Conservation (phyloP, 176 grass and related monocot genomes). For the Triticum monococcum region DNA sequence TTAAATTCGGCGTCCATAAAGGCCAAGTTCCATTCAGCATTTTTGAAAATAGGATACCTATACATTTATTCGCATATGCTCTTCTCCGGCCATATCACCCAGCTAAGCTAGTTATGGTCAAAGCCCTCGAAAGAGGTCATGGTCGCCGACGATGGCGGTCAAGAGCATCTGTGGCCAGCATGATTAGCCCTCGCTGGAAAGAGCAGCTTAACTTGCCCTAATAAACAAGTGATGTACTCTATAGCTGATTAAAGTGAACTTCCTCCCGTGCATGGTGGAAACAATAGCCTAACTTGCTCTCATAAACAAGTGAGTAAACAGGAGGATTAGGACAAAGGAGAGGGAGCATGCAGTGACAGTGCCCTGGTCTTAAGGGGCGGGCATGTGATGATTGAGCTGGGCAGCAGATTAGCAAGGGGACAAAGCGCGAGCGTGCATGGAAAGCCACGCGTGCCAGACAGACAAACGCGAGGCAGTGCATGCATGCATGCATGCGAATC, state of each 20-base stretch:
- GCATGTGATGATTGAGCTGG: not conserved
- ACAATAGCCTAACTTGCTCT: not conserved
- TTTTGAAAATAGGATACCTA: too few species aligned
- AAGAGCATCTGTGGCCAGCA: not conserved
- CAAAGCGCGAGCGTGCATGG: constrained; percentile 30
- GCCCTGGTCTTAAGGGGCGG: not conserved
- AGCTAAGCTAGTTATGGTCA: not conserved
- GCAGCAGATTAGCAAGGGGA: not conserved
- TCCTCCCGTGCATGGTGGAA: not conserved
- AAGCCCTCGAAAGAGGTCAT: not conserved
- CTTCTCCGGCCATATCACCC: not conserved
- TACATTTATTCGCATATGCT: not conserved
- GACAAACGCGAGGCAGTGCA: not conserved
- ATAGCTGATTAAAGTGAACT: not conserved
- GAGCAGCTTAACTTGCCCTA: not conserved
- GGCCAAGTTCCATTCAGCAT: too few species aligned
- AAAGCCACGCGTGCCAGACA: not conserved
- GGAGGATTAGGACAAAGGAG: not conserved
- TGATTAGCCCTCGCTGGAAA: constrained; percentile 20
- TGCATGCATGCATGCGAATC: constrained; percentile 4
- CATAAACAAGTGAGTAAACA: not conserved
- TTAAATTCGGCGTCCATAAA: too few species aligned
- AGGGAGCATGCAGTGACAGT: constrained; percentile 9
- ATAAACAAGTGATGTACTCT: not conserved
- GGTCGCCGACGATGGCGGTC: not conserved